Base-by-base conservation (phyloP, 768 basidiomycete species). In the Amanita jacksonii region DNA sequence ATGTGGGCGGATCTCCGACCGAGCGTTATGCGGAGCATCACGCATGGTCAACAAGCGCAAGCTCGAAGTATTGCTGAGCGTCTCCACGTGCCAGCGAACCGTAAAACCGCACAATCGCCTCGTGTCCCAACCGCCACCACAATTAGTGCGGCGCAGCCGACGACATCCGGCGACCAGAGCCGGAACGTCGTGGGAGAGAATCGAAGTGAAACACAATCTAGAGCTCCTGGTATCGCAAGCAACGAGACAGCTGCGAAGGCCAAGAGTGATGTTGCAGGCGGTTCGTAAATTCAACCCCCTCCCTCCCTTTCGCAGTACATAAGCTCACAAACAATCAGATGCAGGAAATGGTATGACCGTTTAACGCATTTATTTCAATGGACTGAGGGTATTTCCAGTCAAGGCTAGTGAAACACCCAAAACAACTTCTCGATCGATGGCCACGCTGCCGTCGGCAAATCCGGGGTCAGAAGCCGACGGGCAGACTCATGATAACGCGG, bases 1-100 rank as follows among this genome's bases (percentile, higher is more conserved):
- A 90, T 89, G 85, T 91, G 86, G 82, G 88, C 87, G 8, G 87
- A 89, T 57, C 65, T 82, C 46, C 70, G 81, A 33, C 81, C 85
- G 1, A 77, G 84, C 15, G 63, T 57, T 1, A 60, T 66, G 27
- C 63, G 57, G 38, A 62, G 55, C 12, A 60, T 72, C 43, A 53
- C 64, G n/a, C 62, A 49, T 25, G 67, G 61, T 25, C 67, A 69
- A 48, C 64, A 61, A 12, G 64, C 58, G 9, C 63, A 68, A 38
- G 70, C 71, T 4, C 61, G 62, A 30, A 64, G 53, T 46, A 62
- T 75, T 24, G 74, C 73, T 2, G 69, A 73, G 9, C 64, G 68
- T 16, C 51, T 76, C 38, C 68, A 74, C 49, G 60, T 74, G 9
- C 67, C 67, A 8, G 62, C 60, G 46, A 57, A 53, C 13, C 58